phyloP scores from a whole-genome alignment of 208 protist species.

The Leishmania tropica region DNA sequence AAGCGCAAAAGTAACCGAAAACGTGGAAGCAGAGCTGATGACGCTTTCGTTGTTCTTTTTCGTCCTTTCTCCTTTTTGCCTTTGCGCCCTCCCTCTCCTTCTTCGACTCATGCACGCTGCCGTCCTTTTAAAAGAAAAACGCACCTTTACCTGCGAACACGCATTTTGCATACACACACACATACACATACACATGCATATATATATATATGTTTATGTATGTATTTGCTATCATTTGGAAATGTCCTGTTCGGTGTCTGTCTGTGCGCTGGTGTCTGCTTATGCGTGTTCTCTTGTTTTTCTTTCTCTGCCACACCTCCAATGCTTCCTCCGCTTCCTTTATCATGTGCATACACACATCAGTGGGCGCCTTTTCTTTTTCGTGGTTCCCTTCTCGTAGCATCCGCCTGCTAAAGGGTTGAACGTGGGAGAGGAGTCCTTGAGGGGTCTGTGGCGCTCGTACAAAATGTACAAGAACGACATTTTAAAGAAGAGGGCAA shows the following conservation, averaged over 20 bases:
- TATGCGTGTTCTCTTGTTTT: not conserved
- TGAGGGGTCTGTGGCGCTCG: not conserved
- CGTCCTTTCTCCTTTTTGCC: not conserved
- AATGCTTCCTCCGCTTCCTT: not conserved
- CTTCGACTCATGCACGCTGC: not conserved
- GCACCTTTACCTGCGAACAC: not conserved
- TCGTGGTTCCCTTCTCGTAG: not conserved
- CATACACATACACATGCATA: too few relatives aligned
- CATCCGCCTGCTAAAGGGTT: not conserved
- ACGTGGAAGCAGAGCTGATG: not conserved
- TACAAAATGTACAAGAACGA: not conserved
- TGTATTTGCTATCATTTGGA: not conserved
- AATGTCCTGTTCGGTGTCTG: not conserved
- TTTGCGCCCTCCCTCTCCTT: not conserved
- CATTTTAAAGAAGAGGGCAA: not conserved
- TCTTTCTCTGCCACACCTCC: not conserved
- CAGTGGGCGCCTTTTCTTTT: not conserved
- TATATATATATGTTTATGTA: not conserved
- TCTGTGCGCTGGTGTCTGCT: not conserved
- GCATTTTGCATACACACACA: not conserved
- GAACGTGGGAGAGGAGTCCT: not conserved
- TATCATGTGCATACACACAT: not conserved
- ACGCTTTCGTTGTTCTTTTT: not conserved
- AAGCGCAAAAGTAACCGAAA: not conserved
- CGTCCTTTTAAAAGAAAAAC: not conserved